Base-by-base conservation (phyloP, 805 yeast species). In the Candida fluviatilis region DNA sequence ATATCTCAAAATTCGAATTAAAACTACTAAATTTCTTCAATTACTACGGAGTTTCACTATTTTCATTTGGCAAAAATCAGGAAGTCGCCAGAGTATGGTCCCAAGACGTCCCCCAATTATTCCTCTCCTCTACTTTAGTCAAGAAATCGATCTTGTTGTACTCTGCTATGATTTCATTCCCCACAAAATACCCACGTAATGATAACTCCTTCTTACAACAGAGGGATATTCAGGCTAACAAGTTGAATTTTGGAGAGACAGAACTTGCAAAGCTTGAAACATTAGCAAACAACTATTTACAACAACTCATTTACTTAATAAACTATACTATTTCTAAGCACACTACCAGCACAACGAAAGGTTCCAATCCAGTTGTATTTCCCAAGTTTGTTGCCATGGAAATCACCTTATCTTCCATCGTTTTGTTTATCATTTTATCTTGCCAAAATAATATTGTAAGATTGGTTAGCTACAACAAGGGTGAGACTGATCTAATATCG, bases 21-120 rank as follows among this genome's bases (percentile, higher is more conserved):
- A 25, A 42, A 21, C 35, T 45, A 24, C 16, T 47, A 15, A 41
- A 52, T 10, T 62, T 58, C 37, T 63, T 63, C 48, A 47, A 60
- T 28, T 41, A 40, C 34, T 47, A 50, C 30, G 61, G 69, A 38
- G 41, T 60, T 4, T 49, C 54, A 4, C 35, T 55, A 10, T 55
- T 62, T 38, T 48, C 62, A 5, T 55, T 43, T 41, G 55, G 53
- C 6, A 49, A 49, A 25, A 50, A 54, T 36, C 34, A 39, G 16
- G 41, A 31, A 5, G 48, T 54, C 12, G 53, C 57, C 18, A 34
- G 38, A 8, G 47, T 53, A 4, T 63, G 66, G 67, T 45, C 46
- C 12, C 31, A 35, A 8, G 39, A 46, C n/a, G 57, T 58, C 1
- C 67, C 67, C 4, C 30, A 39, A 8, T 40, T 50, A 18, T 61